A percentile compares a stretch with the other conserved stretches of the same genome.
These are phyloP conservation scores for Sporisorium graminicola DNA, from an alignment of 1,284 basidiomycete genomes.

Conservation along the genomic window DNA sequence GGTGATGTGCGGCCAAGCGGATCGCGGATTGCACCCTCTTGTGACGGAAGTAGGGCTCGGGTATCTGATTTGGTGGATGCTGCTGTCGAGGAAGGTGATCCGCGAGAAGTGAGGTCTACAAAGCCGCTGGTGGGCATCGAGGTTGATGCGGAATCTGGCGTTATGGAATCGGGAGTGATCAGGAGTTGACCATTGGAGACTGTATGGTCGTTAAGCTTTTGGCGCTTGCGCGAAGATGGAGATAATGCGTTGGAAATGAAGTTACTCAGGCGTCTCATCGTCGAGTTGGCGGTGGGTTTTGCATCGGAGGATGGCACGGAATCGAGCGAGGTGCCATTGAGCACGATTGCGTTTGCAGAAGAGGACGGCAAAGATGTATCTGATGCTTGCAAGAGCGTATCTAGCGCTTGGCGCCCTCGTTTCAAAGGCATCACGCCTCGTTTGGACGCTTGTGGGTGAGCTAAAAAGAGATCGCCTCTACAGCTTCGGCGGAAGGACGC, in stretches of 20 bases:
- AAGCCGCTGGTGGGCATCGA: slow-evolving; percentile 23
- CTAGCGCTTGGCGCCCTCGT: slow-evolving; percentile 19
- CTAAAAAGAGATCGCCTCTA: not conserved
- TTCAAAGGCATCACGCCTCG: slow-evolving; percentile 25
- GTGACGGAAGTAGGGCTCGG: slow-evolving; percentile 2
- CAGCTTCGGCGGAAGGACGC: slow-evolving; percentile 2
- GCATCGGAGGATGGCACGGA: not conserved
- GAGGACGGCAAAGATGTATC: slow-evolving; percentile 4
- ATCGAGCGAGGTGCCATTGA: not conserved
- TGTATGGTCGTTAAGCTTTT: not conserved
- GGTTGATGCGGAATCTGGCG: not conserved
- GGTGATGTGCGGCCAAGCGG: slow-evolving; percentile 20
- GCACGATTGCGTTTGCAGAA: not conserved
- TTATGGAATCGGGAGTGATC: not conserved
- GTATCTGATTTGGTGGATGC: not conserved
- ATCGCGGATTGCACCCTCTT: slow-evolving; percentile 43
- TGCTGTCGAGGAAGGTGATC: not conserved
- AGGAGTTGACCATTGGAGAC: not conserved
- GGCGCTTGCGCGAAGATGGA: slow-evolving; percentile 12
- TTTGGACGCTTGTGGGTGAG: not conserved
- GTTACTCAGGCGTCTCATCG: not conserved
- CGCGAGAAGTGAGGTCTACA: slow-evolving; percentile 20
- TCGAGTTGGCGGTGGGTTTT: slow-evolving; percentile 1
- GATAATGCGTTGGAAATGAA: slow-evolving; percentile 3
- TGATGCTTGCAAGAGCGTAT: slow-evolving; percentile 7